Conservation (phyloP, 345 rosid species). For the Capsella bursapastoris region DNA sequence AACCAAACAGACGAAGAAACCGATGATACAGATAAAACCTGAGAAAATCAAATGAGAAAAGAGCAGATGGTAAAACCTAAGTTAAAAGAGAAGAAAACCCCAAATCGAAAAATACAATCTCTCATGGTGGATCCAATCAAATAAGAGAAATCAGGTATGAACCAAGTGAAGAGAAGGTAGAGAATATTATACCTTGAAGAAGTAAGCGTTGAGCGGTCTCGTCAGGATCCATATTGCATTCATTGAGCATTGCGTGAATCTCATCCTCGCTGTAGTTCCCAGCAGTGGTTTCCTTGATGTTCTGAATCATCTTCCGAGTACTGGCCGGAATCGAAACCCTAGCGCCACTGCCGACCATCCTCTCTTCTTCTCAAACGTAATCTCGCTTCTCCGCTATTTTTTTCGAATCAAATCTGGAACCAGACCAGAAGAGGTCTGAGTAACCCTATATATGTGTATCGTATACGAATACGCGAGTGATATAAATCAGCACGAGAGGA, state of each 20-base stretch:
- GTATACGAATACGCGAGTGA: slow-evolving; percentile 26
- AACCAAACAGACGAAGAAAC: slow-evolving; percentile 11
- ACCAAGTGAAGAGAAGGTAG: neutral
- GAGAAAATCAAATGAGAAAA: neutral
- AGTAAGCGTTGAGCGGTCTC: slow-evolving; percentile 80
- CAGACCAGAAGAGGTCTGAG: slow-evolving; percentile 31
- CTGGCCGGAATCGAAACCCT: slow-evolving; percentile 73
- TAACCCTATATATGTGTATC: slow-evolving; percentile 1
- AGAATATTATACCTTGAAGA: slow-evolving; percentile 56
- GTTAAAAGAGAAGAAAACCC: slow-evolving; percentile 3
- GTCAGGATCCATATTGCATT: slow-evolving; percentile 93
- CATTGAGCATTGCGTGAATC: slow-evolving; percentile 90
- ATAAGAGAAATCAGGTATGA: slow-evolving; percentile 19
- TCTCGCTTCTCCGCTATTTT: slow-evolving; percentile 31
- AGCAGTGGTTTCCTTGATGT: slow-evolving; percentile 74
- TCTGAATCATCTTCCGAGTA: slow-evolving; percentile 70
- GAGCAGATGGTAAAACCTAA: slow-evolving; percentile 45
- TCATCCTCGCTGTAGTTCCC: slow-evolving; percentile 86
- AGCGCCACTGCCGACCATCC: slow-evolving; percentile 75
- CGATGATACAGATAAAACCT: slow-evolving; percentile 11
- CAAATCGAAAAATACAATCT: slow-evolving; percentile 31
- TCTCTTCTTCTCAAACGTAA: slow-evolving; percentile 40
- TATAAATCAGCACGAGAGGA: slow-evolving; percentile 37
- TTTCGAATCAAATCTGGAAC: slow-evolving; percentile 33
- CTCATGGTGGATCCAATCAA: slow-evolving; percentile 37